These are phyloP conservation scores for Pyricularia pennisetigena DNA, from an alignment of 2,329 filamentous ascomycete species.

Conservation along the genomic window DNA sequence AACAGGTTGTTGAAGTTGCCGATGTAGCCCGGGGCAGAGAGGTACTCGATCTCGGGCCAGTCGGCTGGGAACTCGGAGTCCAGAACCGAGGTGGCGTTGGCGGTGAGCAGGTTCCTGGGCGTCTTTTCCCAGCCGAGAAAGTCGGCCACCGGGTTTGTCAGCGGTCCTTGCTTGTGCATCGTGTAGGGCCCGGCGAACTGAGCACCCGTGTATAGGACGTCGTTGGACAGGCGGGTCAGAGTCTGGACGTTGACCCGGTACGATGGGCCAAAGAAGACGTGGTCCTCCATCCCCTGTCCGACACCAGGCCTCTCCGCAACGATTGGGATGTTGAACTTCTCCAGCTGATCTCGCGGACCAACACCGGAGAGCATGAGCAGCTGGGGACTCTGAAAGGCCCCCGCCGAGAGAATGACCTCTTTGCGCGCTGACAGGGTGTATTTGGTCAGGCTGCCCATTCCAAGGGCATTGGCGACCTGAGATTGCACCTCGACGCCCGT, in stretches of 20 bases:
- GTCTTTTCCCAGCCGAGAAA: constrained; percentile 14
- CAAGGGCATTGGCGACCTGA: constrained; percentile 5
- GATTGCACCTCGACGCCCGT: constrained; percentile 2
- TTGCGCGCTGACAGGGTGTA: constrained; percentile 16
- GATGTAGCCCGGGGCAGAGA: constrained; percentile 11
- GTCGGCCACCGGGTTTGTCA: constrained; percentile 13
- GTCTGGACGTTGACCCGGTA: constrained; percentile 12
- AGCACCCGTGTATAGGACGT: constrained; percentile 5
- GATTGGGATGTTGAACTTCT: constrained; percentile 25
- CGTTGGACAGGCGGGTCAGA: constrained; percentile 8
- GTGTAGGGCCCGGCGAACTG: background rate
- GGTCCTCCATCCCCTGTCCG: constrained; percentile 29
- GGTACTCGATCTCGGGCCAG: constrained; percentile 11
- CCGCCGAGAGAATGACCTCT: constrained; percentile 32
- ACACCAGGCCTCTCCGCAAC: constrained; percentile 24
- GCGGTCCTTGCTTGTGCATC: constrained; percentile 9
- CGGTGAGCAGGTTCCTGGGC: constrained; percentile 5
- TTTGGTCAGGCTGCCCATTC: background rate
- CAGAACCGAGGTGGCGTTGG: background rate
- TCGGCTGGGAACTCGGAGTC: constrained; percentile 5
- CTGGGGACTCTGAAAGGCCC: constrained; percentile 29
- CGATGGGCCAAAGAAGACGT: constrained; percentile 12
- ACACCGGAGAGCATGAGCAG: constrained; percentile 34
- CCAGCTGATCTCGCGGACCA: constrained; percentile 30
- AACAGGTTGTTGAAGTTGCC: constrained; percentile 9